Evolutionary conservation across 768 basidiomycete species (phyloP), one percentile per base, ranked within the genome.

Genomic region (Mycena maculata): DNA sequence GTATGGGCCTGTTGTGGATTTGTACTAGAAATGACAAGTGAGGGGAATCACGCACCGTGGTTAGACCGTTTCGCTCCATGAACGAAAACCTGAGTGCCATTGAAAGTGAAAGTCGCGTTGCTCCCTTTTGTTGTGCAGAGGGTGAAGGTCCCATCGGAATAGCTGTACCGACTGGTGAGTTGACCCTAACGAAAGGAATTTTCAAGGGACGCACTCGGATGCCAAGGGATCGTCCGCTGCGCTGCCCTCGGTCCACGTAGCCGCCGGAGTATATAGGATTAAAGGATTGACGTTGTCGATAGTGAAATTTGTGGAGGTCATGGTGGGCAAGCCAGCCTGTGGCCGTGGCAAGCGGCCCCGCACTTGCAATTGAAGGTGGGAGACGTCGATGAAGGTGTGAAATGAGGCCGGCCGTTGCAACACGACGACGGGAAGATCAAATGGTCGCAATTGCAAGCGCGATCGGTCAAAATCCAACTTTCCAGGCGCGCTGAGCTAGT

Each of bases 1-100:
- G 62, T 74, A 83, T 7, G 69, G 69, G 42, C 65, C 68, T 65
- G 27, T 9, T 3, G 13, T 20, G 4, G 48, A 2, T 57, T 49
- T 30, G 3, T 11, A 23, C 41, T 23, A 23, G 4, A 3, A 53
- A 15, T 23, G 3, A 8, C 13, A 31, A 0, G 4, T 20, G 25
- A 38, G 25, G 33, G 36, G 38, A 23, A 11, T 16, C 6, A 28
- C 58, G 39, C 66, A 28, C 82, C 79, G 53, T 82, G 80, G 44
- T 83, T 81, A 7, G 23, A 0, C n/a, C 81, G 74, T 20, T 76
- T 76, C 3, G 81, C 80, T 4, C 81, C 82, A 33, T 75, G 80
- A n/a, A 82, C 68, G 74, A 72, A 81, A 44, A 82, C 49, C 16
- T 69, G 72, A 4, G 78, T 78, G n/a, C 81, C 81, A 30, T 78